Evolutionary conservation across 257 asterid genomes (phyloP), one percentile per base, ranked within the genome.

Genomic region (Salvia miltiorrhiza): DNA sequence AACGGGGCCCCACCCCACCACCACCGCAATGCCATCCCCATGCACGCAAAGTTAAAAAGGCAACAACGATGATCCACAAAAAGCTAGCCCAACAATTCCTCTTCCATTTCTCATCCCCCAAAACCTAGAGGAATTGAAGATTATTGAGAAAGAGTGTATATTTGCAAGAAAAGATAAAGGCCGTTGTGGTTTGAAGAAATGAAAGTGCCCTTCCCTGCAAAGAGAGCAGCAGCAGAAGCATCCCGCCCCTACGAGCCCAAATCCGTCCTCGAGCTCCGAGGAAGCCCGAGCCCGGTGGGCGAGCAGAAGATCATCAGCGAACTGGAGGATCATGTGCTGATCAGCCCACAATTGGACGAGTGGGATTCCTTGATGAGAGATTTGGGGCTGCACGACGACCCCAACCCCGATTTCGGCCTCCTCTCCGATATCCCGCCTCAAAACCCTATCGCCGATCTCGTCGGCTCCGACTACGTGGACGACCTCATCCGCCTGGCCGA

Each of bases 321-420:
- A 37, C 89, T 81, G 81, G 96, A 86, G 19, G 96, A 88, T 78
- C 90, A 87, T 88, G 91, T 76, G 61, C 82, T 87, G 81, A 82
- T 69, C 68, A 55, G 73, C 71, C 87, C 75, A 12, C 85, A 81
- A 33, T 69, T 87, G 33, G 96, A 86, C 53, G 96, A 83, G 35
- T 93, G 90, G 88, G 95, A 89, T 70, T 80, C 94, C 41, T 86
- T 85, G 84, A 90, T 90, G 97, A 87, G 83, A 79, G 97, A 90
- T 49, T 82, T 89, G 68, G 95, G 95, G 1, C 74, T 90, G 75
- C 85, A 86, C n/a, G 97, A 90, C 74, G 86, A 81, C 5, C 60
- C 73, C 0, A 33, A 70, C 21, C 65, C 80, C 12, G 88, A 90
- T 21, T 85, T 86, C 58, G 71, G 67, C 20, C 83, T 73, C 3